These are phyloP conservation scores for Leccinum incarnatum DNA, from an alignment of 768 basidiomycete genomes.

Conservation along the genomic window DNA sequence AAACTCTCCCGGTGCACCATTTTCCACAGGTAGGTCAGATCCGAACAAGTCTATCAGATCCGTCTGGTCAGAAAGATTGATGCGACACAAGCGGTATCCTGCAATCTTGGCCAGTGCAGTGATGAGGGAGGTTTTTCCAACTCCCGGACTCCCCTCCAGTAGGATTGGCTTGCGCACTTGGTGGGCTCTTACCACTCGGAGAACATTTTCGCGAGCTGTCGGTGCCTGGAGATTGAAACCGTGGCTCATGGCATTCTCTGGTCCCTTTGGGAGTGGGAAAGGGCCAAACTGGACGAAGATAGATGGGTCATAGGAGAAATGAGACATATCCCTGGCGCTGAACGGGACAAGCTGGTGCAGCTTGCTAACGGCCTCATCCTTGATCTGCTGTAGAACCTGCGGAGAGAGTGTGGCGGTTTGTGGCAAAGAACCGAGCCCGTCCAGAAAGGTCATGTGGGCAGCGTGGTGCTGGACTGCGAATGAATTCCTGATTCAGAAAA, in stretches of 20 bases:
- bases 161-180: conserved; percentile 90
- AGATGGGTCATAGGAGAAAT: conserved; percentile 33
- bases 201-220: conserved; percentile 83
- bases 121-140: conserved; percentile 94
- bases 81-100: conserved; percentile 80
- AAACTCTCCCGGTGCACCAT: conserved; percentile 88
- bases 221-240: conserved; percentile 84
- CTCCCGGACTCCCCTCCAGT: conserved; percentile 96
- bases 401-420: conserved; percentile 64
- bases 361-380: conserved; percentile 51
- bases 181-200: conserved; percentile 85
- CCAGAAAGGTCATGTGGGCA: conserved; percentile 88
- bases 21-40: conserved; percentile 92
- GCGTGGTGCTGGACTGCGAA: conserved; percentile 70
- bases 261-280: conserved; percentile 69
- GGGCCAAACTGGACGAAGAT: conserved; percentile 60
- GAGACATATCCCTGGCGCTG: conserved; percentile 19
- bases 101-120: conserved; percentile 79
- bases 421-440: conserved; percentile 80
- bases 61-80: conserved; percentile 98
- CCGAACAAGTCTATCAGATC: conserved; percentile 96
- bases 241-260: conserved; percentile 32
- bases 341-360: conserved; percentile 58
- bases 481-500: conserved; percentile 11
- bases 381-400: conserved; percentile 58